phyloP scores from a whole-genome alignment of 139 green algal species.

The Closterium sp. region DNA sequence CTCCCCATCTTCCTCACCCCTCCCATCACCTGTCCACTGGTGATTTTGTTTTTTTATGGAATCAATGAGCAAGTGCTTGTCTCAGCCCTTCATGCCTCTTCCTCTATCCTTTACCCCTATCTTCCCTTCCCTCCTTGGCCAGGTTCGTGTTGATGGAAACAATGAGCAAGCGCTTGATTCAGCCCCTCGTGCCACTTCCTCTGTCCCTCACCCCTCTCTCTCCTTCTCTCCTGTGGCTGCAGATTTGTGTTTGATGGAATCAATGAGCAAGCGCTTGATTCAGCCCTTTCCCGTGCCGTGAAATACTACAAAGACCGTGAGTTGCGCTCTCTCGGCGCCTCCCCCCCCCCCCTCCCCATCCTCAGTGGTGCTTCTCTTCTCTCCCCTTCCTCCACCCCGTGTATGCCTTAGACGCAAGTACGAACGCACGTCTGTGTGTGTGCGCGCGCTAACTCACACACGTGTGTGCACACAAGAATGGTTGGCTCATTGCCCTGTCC shows the following conservation, averaged over 20 bases:
- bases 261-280: slow-evolving; percentile 69
- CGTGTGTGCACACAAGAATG: no score
- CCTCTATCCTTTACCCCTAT: slow-evolving; percentile 24
- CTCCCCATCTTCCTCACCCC: no score
- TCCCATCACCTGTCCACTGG: not conserved
- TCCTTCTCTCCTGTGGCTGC: not conserved
- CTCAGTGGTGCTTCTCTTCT: no score
- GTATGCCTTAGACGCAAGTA: no score
- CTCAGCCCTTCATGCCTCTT: slow-evolving; percentile 66
- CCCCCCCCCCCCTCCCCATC: no score
- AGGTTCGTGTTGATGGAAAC: slow-evolving; percentile 76
- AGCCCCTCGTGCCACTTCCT: slow-evolving; percentile 69
- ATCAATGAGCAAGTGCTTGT: slow-evolving; percentile 72
- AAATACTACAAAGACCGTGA: slow-evolving; percentile 58
- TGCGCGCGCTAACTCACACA: no score
- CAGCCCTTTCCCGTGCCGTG: slow-evolving; percentile 72
- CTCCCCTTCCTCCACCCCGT: no score
- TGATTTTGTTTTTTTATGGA: slow-evolving; percentile 81
- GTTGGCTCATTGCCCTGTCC: no score
- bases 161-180: slow-evolving; percentile 69
- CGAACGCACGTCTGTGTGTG: no score
- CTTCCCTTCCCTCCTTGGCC: not conserved
- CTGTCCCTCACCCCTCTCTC: slow-evolving; percentile 9
- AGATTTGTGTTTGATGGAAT: slow-evolving; percentile 84
- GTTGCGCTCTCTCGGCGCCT: not conserved